A percentile compares a stretch with the other conserved stretches of the same genome.
These are phyloP conservation scores for Trichoderma parareesei DNA, from an alignment of 495 filamentous ascomycete species.

Conservation along the genomic window DNA sequence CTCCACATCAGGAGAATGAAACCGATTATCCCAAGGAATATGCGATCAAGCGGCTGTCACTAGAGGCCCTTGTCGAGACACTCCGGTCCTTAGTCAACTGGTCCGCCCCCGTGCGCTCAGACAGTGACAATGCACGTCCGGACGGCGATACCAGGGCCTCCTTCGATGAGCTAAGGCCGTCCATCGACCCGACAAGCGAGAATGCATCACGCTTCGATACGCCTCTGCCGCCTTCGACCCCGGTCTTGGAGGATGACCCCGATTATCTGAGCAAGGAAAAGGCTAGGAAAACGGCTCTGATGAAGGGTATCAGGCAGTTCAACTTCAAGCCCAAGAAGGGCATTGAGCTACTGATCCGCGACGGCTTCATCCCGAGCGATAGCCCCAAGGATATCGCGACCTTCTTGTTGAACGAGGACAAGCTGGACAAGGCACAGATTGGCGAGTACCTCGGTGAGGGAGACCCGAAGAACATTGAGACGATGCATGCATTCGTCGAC, in stretches of 20 bases:
- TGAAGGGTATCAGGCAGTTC: constrained; percentile 82
- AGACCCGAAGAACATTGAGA: constrained; percentile 83
- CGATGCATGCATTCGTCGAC: constrained; percentile 98
- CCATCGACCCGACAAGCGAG: constrained; percentile 57
- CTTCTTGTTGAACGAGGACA: constrained; percentile 68
- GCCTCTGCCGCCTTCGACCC: constrained; percentile 61
- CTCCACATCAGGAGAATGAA: constrained; percentile 49
- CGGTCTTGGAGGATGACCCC: constrained; percentile 78
- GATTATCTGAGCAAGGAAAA: constrained; percentile 88
- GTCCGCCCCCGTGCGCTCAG: constrained; percentile 39
- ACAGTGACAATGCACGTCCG: constrained; percentile 54
- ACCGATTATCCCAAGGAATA: constrained; percentile 74
- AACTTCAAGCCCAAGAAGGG: constrained; percentile 98
- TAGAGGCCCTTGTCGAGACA: constrained; percentile 82
- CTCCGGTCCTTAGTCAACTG: constrained; percentile 86
- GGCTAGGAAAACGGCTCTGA: constrained; percentile 83
- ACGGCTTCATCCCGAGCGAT: constrained; percentile 76
- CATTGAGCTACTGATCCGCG: constrained; percentile 70
- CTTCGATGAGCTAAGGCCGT: constrained; percentile 70
- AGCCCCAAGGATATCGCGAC: constrained; percentile 73
- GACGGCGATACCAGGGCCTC: constrained; percentile 52
- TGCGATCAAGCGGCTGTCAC: constrained; percentile 73
- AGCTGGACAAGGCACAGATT: constrained; percentile 80
- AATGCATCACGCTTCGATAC: constrained; percentile 48
- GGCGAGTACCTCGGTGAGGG: constrained; percentile 95